phyloP scores from a whole-genome alignment of 768 basidiomycete species.

The Tricholomella constricta region DNA sequence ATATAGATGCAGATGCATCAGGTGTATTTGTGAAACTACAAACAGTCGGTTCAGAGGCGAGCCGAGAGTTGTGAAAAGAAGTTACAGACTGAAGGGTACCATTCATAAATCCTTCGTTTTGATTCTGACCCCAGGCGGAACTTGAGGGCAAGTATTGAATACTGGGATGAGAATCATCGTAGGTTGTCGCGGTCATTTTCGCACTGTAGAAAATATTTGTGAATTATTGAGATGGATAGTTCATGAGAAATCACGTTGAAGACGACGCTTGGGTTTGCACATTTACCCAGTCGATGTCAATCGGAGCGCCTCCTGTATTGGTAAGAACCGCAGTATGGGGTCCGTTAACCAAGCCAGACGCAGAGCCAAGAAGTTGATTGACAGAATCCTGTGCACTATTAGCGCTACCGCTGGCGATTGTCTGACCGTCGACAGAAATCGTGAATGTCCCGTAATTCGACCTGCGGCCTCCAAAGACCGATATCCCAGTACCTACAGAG shows the following conservation, averaged over 20 bases:
- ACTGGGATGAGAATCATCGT: constrained; percentile 43
- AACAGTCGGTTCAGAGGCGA: not conserved
- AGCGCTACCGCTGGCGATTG: constrained; percentile 36
- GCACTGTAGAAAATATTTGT: constrained; percentile 17
- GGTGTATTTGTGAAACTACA: constrained; percentile 41
- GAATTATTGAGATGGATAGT: not conserved
- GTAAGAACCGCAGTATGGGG: constrained; percentile 50
- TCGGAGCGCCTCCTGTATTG: constrained; percentile 40
- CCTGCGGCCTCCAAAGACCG: constrained; percentile 49
- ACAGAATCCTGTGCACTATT: constrained; percentile 25
- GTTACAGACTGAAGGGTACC: constrained; percentile 45
- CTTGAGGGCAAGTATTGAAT: constrained; percentile 41
- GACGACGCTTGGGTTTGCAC: constrained; percentile 41
- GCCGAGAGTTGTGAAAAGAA: not conserved
- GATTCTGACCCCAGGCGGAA: constrained; percentile 38
- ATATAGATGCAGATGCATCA: constrained; percentile 43
- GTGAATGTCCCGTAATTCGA: constrained; percentile 50
- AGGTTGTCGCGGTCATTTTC: constrained; percentile 28
- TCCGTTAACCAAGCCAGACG: constrained; percentile 43
- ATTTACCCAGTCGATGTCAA: constrained; percentile 55
- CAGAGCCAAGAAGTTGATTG: constrained; percentile 45
- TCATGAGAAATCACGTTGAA: constrained; percentile 32
- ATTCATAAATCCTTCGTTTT: constrained; percentile 32
- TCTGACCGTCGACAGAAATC: constrained; percentile 45
- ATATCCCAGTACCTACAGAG: constrained; percentile 48